Conservation (phyloP, 2,329 filamentous ascomycete species). For the Pyrenophora graminea region DNA sequence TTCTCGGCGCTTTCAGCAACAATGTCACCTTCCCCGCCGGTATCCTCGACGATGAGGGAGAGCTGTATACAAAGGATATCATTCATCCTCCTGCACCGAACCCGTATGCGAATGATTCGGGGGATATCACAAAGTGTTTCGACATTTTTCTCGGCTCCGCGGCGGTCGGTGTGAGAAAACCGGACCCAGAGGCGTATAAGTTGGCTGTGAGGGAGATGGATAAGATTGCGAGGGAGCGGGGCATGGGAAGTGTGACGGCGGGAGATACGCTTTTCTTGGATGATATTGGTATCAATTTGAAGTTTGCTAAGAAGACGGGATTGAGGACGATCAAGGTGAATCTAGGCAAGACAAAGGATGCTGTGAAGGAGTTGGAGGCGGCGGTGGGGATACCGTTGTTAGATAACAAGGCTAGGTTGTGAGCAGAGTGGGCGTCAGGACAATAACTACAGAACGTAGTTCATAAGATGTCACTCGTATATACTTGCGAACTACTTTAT, state of each 20-base stretch:
- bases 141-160: conserved; percentile 88
- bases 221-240: conserved; percentile 62
- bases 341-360: conserved; percentile 76
- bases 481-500: too few relatives aligned
- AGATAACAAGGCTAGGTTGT: conserved; percentile 48
- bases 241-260: conserved; percentile 58
- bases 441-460: too few relatives aligned
- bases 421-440: not conserved
- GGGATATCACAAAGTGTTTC: conserved; percentile 68
- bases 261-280: conserved; percentile 84
- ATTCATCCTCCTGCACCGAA: conserved; percentile 24
- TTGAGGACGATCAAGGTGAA: conserved; percentile 84
- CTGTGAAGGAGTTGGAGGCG: conserved; percentile 78
- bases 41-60: conserved; percentile 66
- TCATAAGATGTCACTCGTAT: too few relatives aligned
- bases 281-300: conserved; percentile 92
- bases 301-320: conserved; percentile 73
- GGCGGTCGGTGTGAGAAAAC: conserved; percentile 85
- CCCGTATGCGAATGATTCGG: conserved; percentile 33
- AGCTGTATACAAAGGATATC: conserved; percentile 45
- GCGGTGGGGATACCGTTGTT: conserved; percentile 70
- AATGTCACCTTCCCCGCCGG: conserved; percentile 82
- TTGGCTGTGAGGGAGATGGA: conserved; percentile 70
- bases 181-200: conserved; percentile 79
- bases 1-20: conserved; percentile 81